These are phyloP conservation scores for Fusarium annulatum DNA, from an alignment of 2,329 filamentous ascomycete species.

Conservation along the genomic window DNA sequence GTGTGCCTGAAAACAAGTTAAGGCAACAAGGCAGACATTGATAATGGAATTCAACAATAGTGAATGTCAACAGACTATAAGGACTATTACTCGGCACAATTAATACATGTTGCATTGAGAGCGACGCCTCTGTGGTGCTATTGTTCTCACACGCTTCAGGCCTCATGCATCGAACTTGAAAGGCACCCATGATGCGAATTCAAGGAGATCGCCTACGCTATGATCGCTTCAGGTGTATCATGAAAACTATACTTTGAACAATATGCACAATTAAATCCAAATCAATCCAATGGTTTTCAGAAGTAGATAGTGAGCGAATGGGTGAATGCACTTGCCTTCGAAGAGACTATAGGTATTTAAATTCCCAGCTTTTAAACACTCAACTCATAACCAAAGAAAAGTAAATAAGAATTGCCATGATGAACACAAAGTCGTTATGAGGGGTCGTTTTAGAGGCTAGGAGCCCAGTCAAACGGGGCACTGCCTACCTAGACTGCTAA, in stretches of 20 bases:
- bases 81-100: not conserved
- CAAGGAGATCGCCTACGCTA: constrained; percentile 15
- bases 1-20: constrained; percentile 44
- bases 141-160: not conserved
- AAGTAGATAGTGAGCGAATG: not conserved
- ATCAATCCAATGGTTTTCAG: not conserved
- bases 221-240: constrained; percentile 19
- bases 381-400: not conserved
- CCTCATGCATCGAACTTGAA: not conserved
- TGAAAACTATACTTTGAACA: constrained; percentile 21
- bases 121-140: not conserved
- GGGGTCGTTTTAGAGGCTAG: constrained; percentile 27
- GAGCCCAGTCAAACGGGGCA: constrained; percentile 36
- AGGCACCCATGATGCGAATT: constrained; percentile 4
- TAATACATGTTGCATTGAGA: too few relatives aligned
- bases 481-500: constrained; percentile 5
- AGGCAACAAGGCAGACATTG: constrained; percentile 50
- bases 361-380: too few relatives aligned
- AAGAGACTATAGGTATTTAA: accelerated
- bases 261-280: not conserved
- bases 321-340: accelerated
- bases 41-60: not conserved
- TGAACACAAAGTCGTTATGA: constrained; percentile 25
- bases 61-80: not conserved
- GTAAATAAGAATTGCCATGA: constrained; percentile 10